Conservation (phyloP, 352 stramenopile genomes). For the Globisporangium spiculum region DNA sequence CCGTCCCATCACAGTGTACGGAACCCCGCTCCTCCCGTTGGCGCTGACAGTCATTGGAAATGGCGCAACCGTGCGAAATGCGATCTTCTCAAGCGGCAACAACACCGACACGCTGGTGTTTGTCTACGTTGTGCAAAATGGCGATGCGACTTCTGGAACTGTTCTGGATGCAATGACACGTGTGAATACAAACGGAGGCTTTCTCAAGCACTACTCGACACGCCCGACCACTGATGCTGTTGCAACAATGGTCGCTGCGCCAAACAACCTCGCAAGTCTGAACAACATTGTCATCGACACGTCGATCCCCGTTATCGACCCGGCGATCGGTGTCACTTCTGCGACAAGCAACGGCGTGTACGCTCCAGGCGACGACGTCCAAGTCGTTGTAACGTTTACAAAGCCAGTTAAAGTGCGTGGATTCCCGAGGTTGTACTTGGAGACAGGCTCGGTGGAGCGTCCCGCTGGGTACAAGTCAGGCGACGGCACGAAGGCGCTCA, state of each 20-base stretch:
- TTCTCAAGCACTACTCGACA: constrained; percentile 71
- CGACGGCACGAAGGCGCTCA: constrained; percentile 53
- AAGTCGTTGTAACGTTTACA: constrained; percentile 69
- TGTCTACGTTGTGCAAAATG: constrained; percentile 60
- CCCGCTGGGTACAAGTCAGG: constrained; percentile 62
- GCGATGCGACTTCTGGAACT: constrained; percentile 35
- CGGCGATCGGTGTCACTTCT: constrained; percentile 51
- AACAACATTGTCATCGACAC: constrained; percentile 73
- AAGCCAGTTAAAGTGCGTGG: constrained; percentile 67
- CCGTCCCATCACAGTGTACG: constrained; percentile 59
- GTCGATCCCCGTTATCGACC: constrained; percentile 47
- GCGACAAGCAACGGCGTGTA: constrained; percentile 54
- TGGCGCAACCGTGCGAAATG: constrained; percentile 29
- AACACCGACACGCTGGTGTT: constrained; percentile 69
- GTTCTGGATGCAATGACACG: constrained; percentile 49
- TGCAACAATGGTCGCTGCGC: constrained; percentile 40
- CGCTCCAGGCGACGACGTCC: constrained; percentile 61
- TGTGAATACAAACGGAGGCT: constrained; percentile 61
- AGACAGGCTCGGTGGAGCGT: constrained; percentile 68
- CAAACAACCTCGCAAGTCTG: constrained; percentile 44
- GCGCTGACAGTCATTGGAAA: constrained; percentile 42
- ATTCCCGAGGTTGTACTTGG: constrained; percentile 67
- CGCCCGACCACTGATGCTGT: constrained; percentile 58
- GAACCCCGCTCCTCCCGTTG: constrained; percentile 47
- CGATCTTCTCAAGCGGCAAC: constrained; percentile 57